Evolutionary conservation across 352 stramenopile species (phyloP), one percentile per base, ranked within the genome.

Genomic region (Phytopythium kandeliae): DNA sequence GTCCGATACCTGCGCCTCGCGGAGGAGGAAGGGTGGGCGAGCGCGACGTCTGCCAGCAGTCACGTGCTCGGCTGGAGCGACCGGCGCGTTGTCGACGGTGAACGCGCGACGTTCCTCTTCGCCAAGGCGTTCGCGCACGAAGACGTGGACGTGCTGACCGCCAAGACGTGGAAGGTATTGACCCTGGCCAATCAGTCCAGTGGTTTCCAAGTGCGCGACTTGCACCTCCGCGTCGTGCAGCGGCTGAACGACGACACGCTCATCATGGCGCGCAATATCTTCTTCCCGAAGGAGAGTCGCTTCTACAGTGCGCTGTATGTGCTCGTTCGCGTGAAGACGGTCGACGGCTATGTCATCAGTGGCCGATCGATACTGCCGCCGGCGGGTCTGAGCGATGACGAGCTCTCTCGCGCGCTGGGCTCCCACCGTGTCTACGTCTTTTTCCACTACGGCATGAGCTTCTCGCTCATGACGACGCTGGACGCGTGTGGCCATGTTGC

Each of bases 141-240:
- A 21, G 57, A 38, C 12, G 16, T 53, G 24, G 55, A 60, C 28
- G 1, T 35, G 11, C 33, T 79, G 0, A 49, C 57, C 19, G 41
- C 48, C 21, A 63, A 62, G 51, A 76, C 69, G 35, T 79, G 69
- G 69, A 46, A n/a, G 43, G 58, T 31, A 62, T 53, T 30, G 44
- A 69, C 30, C 42, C 63, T 25, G 26, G 34, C 1, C 31, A 66
- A 42, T 46, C 62, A 44, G 58, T 37, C 16, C 24, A 41, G 7
- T 13, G 74, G 22, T 58, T 74, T 62, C 65, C 44, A 51, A 55
- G 17, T 63, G 58, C 37, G 33, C 51, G 11, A 67, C 65, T 33
- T 51, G 60, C 44, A 79, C 44, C 44, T 79, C 60, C 72, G 72
- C 26, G 55, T 79, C 4, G 35, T 79, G 0, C 61, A 74, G 48